phyloP scores from a whole-genome alignment of 768 basidiomycete species.

The Rhodotorula toruloides region DNA sequence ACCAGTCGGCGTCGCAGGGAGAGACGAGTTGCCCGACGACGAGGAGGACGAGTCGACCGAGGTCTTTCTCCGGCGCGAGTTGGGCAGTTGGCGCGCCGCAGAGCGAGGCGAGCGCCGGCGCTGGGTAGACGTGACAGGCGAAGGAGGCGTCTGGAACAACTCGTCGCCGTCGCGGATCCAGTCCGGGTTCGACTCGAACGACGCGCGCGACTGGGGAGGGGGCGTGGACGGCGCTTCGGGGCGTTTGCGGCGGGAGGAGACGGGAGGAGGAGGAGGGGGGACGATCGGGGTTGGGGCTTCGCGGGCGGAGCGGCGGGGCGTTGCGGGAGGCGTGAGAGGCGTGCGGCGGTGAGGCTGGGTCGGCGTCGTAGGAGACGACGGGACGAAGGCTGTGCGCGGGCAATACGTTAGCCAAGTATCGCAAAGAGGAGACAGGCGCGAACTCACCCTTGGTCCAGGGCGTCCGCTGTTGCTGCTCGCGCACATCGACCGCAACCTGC shows the following conservation, averaged over 20 bases:
- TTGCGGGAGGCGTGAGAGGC: constrained; percentile 32
- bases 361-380: constrained; percentile 9
- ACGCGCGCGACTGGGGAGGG: neutral
- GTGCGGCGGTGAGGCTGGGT: constrained; percentile 17
- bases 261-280: neutral
- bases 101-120: neutral
- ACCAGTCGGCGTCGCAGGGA: constrained; percentile 29
- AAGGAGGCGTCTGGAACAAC: constrained; percentile 16
- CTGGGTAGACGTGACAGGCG: constrained; percentile 26
- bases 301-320: constrained; percentile 22
- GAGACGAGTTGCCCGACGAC: constrained; percentile 21
- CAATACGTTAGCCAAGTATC: neutral
- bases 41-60: constrained; percentile 29
- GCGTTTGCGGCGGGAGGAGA: constrained; percentile 1
- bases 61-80: constrained; percentile 23
- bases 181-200: constrained; percentile 19
- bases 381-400: constrained; percentile 2
- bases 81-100: neutral
- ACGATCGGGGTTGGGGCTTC: constrained; percentile 2
- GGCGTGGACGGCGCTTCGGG: constrained; percentile 16
- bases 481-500: constrained; percentile 11
- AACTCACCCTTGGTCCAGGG: constrained; percentile 17
- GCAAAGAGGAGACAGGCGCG: neutral
- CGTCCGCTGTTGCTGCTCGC: constrained; percentile 8
- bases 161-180: neutral